Conservation (phyloP, 768 basidiomycete genomes). For the Grammothele lineata region DNA sequence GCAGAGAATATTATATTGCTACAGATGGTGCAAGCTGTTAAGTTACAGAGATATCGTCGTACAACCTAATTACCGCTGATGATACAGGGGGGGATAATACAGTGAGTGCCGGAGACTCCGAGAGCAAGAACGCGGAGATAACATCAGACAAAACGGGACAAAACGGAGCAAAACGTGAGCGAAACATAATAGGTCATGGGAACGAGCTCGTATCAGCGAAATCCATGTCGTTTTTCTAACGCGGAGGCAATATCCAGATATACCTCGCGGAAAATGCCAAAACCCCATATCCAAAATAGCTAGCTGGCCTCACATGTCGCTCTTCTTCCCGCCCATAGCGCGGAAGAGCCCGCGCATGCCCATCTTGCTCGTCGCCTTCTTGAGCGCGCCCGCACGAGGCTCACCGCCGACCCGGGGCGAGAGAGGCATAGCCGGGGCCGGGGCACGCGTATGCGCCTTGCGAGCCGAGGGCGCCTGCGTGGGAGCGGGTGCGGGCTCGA, state of each 20-base stretch:
- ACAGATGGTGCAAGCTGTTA: background rate
- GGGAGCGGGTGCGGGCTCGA: slow-evolving; percentile 28
- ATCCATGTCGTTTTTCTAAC: background rate
- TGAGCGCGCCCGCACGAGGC: slow-evolving; percentile 15
- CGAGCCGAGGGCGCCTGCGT: slow-evolving; percentile 4
- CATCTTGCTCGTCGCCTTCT: slow-evolving; percentile 22
- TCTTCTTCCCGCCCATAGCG: slow-evolving; percentile 24
- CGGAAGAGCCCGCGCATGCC: slow-evolving; percentile 29
- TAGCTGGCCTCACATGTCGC: slow-evolving; percentile 7
- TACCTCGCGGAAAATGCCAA: background rate
- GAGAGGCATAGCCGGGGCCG: background rate
- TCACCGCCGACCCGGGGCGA: slow-evolving; percentile 8
- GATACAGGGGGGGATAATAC: background rate
- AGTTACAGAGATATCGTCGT: background rate
- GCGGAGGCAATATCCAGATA: slow-evolving; percentile 5
- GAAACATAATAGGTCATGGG: background rate
- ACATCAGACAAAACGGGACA: background rate
- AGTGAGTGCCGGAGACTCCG: too few species aligned
- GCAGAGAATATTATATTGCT: slow-evolving; percentile 1
- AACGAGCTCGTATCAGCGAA: background rate
- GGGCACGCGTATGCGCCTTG: background rate
- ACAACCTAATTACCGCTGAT: background rate
- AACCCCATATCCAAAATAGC: background rate
- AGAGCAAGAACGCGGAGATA: too few species aligned
- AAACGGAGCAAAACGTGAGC: background rate